These are phyloP conservation scores for Heliosperma pusillum DNA, from an alignment of 148 eudicot genomes.

Conservation along the genomic window DNA sequence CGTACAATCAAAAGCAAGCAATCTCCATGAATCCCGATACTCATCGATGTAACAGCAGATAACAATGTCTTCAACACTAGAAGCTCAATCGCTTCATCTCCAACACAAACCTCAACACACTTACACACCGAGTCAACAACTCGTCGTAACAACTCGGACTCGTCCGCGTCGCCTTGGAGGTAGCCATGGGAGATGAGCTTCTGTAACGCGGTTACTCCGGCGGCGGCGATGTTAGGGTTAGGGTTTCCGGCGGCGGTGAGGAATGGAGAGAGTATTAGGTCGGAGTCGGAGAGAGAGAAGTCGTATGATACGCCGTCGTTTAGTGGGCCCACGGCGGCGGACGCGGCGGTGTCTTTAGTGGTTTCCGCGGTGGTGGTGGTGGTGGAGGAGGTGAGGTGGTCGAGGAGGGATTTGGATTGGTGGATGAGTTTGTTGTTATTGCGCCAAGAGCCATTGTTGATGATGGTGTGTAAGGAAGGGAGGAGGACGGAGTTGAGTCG, in stretches of 20 bases:
- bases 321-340: slow-evolving; percentile 43
- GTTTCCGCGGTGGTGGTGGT: slow-evolving; percentile 18
- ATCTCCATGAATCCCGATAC: slow-evolving; percentile 81
- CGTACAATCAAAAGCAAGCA: slow-evolving; percentile 71
- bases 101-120: slow-evolving; percentile 40
- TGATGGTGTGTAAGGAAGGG: slow-evolving; percentile 77
- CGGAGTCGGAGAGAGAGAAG: slow-evolving; percentile 61
- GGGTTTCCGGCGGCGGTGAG: slow-evolving; percentile 52
- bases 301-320: slow-evolving; percentile 48
- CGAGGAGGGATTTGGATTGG: slow-evolving; percentile 66
- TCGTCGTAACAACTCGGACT: slow-evolving; percentile 45
- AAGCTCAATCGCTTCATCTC: slow-evolving; percentile 62
- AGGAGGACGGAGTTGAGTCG: slow-evolving; percentile 56
- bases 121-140: slow-evolving; percentile 73
- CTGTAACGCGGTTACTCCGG: slow-evolving; percentile 70
- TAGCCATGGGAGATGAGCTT: slow-evolving; percentile 69
- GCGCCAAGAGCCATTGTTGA: slow-evolving; percentile 84
- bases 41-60: slow-evolving; percentile 72
- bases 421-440: slow-evolving; percentile 73
- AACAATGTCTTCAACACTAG: slow-evolving; percentile 62
- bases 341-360: slow-evolving; percentile 7
- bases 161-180: slow-evolving; percentile 80
- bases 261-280: slow-evolving; percentile 60
- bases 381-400: slow-evolving; percentile 37
- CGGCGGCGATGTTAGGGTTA: slow-evolving; percentile 63